phyloP scores from a whole-genome alignment of 116 monocot genomes.

The Dioscorea cayenensis region DNA sequence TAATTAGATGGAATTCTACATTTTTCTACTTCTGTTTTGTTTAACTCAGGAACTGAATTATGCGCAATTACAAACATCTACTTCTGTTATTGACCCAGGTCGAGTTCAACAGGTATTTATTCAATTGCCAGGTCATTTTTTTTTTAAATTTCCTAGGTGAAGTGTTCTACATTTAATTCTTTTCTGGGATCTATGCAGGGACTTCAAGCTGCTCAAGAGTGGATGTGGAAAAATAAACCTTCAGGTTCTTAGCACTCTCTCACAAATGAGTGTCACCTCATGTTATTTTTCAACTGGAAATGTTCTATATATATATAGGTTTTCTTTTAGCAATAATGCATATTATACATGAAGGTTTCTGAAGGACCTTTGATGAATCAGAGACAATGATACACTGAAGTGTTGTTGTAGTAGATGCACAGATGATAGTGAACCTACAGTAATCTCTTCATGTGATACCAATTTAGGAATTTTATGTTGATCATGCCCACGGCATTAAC shows the following conservation, averaged over 20 bases:
- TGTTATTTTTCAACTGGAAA: not conserved
- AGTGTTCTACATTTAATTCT: not conserved
- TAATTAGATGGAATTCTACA: no score
- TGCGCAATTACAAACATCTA: slow-evolving; percentile 24
- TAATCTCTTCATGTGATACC: no score
- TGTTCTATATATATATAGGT: not conserved
- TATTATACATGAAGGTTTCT: no score
- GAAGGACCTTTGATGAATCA: no score
- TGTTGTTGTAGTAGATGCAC: no score
- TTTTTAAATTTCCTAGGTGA: not conserved
- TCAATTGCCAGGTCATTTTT: not conserved
- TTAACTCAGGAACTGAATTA: slow-evolving; percentile 27
- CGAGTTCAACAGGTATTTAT: slow-evolving; percentile 26
- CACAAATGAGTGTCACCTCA: not conserved
- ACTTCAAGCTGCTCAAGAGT: slow-evolving; percentile 49
- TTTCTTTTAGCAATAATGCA: no score
- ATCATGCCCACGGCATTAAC: no score
- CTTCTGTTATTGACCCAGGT: slow-evolving; percentile 25
- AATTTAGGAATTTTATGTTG: no score
- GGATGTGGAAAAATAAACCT: slow-evolving; percentile 72
- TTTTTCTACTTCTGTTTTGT: not conserved
- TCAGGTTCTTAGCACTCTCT: slow-evolving; percentile 27
- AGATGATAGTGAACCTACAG: no score
- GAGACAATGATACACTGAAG: no score
- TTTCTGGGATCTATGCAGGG: slow-evolving; percentile 26